Conservation (phyloP, 805 yeast genomes). For the Scheffersomyces lignosus region DNA sequence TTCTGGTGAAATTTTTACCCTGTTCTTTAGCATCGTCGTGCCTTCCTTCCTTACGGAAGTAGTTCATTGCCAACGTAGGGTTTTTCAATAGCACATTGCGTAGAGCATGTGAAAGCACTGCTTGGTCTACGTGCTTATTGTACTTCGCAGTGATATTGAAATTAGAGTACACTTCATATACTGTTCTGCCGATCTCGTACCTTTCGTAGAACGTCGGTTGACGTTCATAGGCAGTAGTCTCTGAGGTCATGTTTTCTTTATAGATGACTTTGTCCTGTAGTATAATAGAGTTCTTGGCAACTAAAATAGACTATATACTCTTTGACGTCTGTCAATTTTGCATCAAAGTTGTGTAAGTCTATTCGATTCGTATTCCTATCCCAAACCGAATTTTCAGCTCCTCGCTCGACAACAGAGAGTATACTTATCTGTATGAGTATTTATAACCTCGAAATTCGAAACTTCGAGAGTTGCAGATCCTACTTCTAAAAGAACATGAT, state of each 20-base stretch:
- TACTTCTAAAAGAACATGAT: no score
- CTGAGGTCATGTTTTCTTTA: background rate
- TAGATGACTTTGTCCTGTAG: background rate
- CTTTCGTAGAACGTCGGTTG: conserved; percentile 22
- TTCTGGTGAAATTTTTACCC: conserved; percentile 12
- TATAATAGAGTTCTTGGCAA: no score
- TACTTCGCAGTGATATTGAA: conserved; percentile 23
- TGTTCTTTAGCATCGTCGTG: conserved; percentile 4
- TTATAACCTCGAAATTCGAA: no score
- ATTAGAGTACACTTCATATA: conserved; percentile 19
- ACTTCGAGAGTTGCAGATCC: no score
- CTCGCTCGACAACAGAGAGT: no score
- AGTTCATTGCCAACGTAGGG: conserved; percentile 16
- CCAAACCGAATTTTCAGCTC: no score
- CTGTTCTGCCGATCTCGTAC: conserved; percentile 20
- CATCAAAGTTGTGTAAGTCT: no score
- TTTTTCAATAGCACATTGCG: conserved; percentile 1
- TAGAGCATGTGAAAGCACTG: conserved; percentile 3
- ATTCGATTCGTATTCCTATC: no score
- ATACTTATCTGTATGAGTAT: no score
- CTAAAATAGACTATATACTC: no score
- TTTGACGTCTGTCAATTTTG: no score
- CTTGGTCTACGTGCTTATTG: conserved; percentile 4
- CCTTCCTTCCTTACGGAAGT: conserved; percentile 9
- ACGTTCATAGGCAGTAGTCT: no score